Evolutionary conservation across 179 eudicot genomes (phyloP), one percentile per base, ranked within the genome.

Genomic region (Vitellaria paradoxa): DNA sequence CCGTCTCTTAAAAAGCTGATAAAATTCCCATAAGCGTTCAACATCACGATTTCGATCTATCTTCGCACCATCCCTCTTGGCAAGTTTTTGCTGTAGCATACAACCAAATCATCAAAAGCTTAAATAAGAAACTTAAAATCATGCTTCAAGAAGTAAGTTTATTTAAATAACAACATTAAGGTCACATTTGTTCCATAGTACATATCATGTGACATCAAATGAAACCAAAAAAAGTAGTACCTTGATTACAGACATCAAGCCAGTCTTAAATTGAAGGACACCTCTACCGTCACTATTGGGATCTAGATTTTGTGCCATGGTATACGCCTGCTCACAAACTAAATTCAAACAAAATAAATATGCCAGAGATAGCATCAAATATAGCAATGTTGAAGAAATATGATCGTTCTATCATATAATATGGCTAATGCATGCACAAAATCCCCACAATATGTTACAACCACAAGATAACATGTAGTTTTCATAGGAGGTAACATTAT

Each of bases 241-340:
- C 99, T 96, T 96, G 85, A 96, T 96, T 68, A 94, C 95, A 76
- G 99, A 92, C 98, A 94, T 94, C 72, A 96, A 86, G n/a, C 99
- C 99, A 42, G 98, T 94, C 84, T 96, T 96, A 78, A 96, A 96
- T 78, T 94, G 98, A 70, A 96, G 84, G 50, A 96, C 99, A 72
- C 99, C 99, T 90, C 99, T 89, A 63, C 98, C 98, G 78, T 94
- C 93, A 64, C 99, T 96, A 79, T 85, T 87, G 60, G 99, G 99
- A 74, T 96, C 99, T 74, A 96, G 84, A 80, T 87, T 88, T 66
- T 96, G 99, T 21, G 99, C 99, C 90, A 94, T 84, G 37, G 88
- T 84, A 76, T 96, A 96, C 8, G 93, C 99, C 83, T 96, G 93
- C 90, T 96, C 99, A 77, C 99, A 96, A 62, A 96, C 99, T 96